These are phyloP conservation scores for Pseudonitzschia multiseries DNA, from an alignment of 108 stramenopile species.

Conservation along the genomic window DNA sequence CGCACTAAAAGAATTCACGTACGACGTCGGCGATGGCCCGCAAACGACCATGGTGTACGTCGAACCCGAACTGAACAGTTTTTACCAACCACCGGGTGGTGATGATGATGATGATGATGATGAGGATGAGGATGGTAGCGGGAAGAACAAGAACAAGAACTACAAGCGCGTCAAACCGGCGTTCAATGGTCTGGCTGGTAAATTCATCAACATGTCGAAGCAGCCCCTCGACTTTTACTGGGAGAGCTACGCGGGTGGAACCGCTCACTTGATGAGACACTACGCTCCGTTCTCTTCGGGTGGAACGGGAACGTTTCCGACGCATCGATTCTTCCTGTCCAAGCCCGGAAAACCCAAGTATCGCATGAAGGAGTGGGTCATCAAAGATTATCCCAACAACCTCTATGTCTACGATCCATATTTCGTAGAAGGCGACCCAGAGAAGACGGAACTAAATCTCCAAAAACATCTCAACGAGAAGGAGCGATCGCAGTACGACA, in stretches of 20 bases:
- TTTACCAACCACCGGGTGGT: conserved; percentile 53
- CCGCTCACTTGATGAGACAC: conserved; percentile 34
- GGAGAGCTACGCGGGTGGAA: conserved; percentile 46
- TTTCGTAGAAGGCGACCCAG: conserved; percentile 51
- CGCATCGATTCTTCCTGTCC: conserved; percentile 8
- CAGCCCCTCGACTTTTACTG: conserved; percentile 47
- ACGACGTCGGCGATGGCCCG: conserved; percentile 57
- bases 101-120: conserved; percentile 3
- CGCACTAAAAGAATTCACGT: conserved; percentile 45
- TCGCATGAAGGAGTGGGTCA: conserved; percentile 31
- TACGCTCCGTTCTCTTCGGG: conserved; percentile 52
- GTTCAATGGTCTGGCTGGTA: conserved; percentile 65
- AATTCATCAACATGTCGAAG: conserved; percentile 75
- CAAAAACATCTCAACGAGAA: conserved; percentile 31
- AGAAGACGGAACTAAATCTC: conserved; percentile 61
- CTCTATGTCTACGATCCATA: conserved; percentile 73
- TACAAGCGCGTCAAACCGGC: conserved; percentile 35
- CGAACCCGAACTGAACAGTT: conserved; percentile 68
- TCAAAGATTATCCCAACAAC: conserved; percentile 49
- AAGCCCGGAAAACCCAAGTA: conserved; percentile 41
- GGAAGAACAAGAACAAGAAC: conserved; percentile 15
- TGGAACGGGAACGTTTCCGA: conserved; percentile 42
- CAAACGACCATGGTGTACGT: conserved; percentile 62
- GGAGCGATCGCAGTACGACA: conserved; percentile 51
- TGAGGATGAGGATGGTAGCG: conserved; percentile 6